These are phyloP conservation scores for Discostella stelligeroides DNA, from an alignment of 108 stramenopile genomes.

Conservation along the genomic window DNA sequence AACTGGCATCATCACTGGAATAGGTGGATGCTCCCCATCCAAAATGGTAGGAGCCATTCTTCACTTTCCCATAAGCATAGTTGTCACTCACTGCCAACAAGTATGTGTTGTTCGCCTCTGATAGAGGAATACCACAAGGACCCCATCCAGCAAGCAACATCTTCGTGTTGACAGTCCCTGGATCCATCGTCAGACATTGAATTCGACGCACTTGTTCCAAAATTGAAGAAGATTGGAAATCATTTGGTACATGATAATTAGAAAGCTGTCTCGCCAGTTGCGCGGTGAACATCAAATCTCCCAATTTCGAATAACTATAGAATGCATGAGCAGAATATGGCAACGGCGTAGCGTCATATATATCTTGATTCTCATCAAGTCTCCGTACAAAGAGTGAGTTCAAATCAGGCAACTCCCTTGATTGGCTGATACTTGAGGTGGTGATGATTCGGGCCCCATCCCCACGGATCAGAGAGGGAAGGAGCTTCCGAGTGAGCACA, in stretches of 20 bases:
- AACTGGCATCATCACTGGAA: conserved; percentile 25
- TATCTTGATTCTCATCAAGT: conserved; percentile 11
- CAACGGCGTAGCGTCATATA: conserved; percentile 48
- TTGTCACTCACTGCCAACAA: conserved; percentile 33
- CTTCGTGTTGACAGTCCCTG: conserved; percentile 94
- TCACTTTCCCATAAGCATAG: conserved; percentile 40
- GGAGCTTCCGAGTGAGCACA: conserved; percentile 69
- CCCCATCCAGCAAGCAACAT: conserved; percentile 95
- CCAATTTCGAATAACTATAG: conserved; percentile 82
- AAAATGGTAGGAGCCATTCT: conserved; percentile 56
- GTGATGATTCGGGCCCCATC: conserved; percentile 61
- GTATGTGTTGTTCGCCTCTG: conserved; percentile 53
- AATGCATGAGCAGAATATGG: conserved; percentile 77
- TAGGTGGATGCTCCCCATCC: conserved; percentile 38
- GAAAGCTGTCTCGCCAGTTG: conserved; percentile 61
- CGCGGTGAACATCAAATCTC: conserved; percentile 69
- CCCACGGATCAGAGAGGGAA: conserved; percentile 58
- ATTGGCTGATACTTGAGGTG: conserved; percentile 71
- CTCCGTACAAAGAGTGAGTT: conserved; percentile 28
- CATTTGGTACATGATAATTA: conserved; percentile 15
- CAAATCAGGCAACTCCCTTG: conserved; percentile 51
- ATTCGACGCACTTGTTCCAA: conserved; percentile 29
- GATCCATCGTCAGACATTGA: conserved; percentile 82
- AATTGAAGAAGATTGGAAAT: conserved; percentile 22
- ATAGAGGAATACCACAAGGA: conserved; percentile 73